phyloP scores from a whole-genome alignment of 495 filamentous ascomycete species.

The Amorphotheca resinae region DNA sequence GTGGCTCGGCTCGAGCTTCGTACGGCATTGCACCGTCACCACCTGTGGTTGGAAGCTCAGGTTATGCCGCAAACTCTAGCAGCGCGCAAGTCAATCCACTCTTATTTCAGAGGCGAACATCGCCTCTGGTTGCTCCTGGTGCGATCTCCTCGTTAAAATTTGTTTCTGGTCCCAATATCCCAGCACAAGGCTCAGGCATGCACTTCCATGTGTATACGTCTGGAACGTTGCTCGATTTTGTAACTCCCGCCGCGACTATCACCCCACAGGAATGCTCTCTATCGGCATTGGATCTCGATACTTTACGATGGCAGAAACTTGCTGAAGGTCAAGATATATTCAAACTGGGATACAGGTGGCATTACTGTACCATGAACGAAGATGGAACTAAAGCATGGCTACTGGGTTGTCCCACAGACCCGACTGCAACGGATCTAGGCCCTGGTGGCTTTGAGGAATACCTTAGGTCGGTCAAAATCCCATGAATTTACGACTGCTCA shows the following conservation, averaged over 20 bases:
- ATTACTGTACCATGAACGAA: constrained; percentile 90
- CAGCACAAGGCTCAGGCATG: constrained; percentile 73
- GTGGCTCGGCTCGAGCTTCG: constrained; percentile 25
- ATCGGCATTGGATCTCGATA: constrained; percentile 72
- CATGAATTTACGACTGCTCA: too few species aligned
- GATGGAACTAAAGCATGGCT: constrained; percentile 93
- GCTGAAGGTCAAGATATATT: constrained; percentile 92
- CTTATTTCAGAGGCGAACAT: constrained; percentile 53
- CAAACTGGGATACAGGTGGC: constrained; percentile 78
- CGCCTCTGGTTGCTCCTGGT: constrained; percentile 60
- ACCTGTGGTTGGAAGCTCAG: constrained; percentile 44
- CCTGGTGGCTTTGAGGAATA: constrained; percentile 62
- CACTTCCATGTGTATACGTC: constrained; percentile 95
- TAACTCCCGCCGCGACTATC: constrained; percentile 81
- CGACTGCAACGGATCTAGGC: constrained; percentile 30
- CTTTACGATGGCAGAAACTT: constrained; percentile 83
- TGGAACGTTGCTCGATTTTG: constrained; percentile 81
- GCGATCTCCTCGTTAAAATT: constrained; percentile 85
- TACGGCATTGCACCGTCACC: constrained; percentile 21
- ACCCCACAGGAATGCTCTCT: constrained; percentile 75
- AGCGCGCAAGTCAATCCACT: constrained; percentile 69
- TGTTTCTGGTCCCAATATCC: constrained; percentile 75
- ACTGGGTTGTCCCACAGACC: constrained; percentile 75
- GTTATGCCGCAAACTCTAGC: constrained; percentile 81
- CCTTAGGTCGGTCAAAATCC: constrained; percentile 34